Conservation (phyloP, 2,329 filamentous ascomycete species). For the Venturiaceae sp. region DNA sequence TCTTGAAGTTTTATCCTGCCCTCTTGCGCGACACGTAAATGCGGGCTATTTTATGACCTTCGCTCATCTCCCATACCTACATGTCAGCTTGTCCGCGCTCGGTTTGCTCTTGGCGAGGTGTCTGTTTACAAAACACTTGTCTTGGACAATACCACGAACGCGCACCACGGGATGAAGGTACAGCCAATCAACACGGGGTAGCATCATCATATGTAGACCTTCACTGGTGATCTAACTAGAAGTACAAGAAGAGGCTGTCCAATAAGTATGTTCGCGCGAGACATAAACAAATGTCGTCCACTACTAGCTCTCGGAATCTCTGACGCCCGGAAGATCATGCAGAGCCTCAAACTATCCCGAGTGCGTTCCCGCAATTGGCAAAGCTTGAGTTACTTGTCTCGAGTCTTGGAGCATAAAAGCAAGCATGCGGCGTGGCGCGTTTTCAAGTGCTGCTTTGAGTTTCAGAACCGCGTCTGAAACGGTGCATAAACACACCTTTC, state of each 20-base stretch:
- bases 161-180: too few relatives aligned
- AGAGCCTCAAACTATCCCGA: neutral
- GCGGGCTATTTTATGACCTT: too few relatives aligned
- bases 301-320: neutral
- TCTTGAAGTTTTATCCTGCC: too few relatives aligned
- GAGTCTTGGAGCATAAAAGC: neutral
- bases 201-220: neutral
- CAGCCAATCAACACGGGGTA: too few relatives aligned
- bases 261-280: neutral
- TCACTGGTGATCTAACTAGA: neutral
- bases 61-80: too few relatives aligned
- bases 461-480: constrained; percentile 1
- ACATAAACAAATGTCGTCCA: neutral
- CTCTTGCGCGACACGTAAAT: too few relatives aligned
- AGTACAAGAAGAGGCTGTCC: neutral
- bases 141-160: too few relatives aligned
- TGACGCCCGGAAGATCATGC: neutral
- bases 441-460: neutral
- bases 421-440: neutral
- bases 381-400: neutral
- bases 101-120: too few relatives aligned
- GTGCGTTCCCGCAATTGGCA: neutral
- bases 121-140: too few relatives aligned
- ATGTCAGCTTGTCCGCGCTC: too few relatives aligned
- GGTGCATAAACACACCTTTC: neutral